Evolutionary conservation across 1,284 basidiomycete genomes (phyloP).

Genomic region (Coniophora puteana): DNA sequence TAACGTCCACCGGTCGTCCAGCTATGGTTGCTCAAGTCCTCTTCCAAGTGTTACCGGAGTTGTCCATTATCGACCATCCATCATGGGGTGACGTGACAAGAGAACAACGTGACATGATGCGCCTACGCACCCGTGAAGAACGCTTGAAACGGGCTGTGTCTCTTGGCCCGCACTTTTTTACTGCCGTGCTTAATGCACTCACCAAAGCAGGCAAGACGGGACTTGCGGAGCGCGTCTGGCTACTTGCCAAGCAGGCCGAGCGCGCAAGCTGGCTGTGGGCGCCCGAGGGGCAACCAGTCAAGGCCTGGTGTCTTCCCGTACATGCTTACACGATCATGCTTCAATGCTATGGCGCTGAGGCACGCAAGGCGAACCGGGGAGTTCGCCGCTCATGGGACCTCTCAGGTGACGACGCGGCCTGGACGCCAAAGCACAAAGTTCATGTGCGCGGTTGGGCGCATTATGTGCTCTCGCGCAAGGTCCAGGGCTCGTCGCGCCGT

Average conservation of each 20-base stretch:
- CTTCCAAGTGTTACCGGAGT: conserved; percentile 52
- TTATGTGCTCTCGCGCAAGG: conserved; percentile 21
- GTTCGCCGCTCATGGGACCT: conserved; percentile 9
- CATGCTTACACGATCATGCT: conserved; percentile 73
- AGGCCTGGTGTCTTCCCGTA: conserved; percentile 61
- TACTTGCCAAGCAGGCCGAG: conserved; percentile 53
- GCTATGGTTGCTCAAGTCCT: conserved; percentile 40
- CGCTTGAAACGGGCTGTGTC: conserved; percentile 38
- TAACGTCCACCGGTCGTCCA: conserved; percentile 48
- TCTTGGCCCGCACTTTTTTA: conserved; percentile 59
- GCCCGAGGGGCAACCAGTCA: conserved; percentile 12
- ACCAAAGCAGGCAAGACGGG: conserved; percentile 51
- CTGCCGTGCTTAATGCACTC: conserved; percentile 56
- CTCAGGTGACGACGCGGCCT: conserved; percentile 4
- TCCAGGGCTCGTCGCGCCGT: conserved; percentile 20
- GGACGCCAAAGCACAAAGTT: conserved; percentile 16
- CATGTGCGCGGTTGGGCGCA: conserved; percentile 35
- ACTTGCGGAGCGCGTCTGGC: conserved; percentile 62
- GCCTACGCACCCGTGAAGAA: conserved; percentile 21
- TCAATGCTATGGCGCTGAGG: conserved; percentile 52
- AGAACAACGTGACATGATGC: conserved; percentile 18
- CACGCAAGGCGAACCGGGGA: conserved; percentile 28
- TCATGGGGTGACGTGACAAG: conserved; percentile 25
- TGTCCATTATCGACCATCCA: conserved; percentile 37
- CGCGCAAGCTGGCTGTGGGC: conserved; percentile 41